Percentiles rank a stretch among this genome's conserved stretches.
These are phyloP conservation scores for Capsicum baccatum DNA, from an alignment of 257 asterid genomes.

Conservation along the genomic window DNA sequence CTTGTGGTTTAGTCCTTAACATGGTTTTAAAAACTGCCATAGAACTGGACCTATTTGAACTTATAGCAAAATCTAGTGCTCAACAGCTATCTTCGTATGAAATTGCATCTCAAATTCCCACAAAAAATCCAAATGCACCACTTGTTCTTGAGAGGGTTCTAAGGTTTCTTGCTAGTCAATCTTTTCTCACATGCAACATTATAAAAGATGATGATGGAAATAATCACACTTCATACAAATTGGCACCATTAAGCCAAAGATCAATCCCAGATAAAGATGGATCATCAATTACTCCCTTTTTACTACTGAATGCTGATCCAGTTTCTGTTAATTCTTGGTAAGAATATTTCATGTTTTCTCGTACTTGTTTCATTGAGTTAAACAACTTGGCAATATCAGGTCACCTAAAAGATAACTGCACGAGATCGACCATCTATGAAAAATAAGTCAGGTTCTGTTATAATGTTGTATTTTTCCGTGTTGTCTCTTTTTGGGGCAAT, in stretches of 20 bases:
- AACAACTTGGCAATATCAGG: fast-evolving
- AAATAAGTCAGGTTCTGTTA: no score
- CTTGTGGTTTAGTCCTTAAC: not conserved
- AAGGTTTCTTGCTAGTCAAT: slow-evolving; percentile 31
- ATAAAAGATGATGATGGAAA: not conserved
- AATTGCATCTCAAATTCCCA: slow-evolving; percentile 22
- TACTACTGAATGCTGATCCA: not conserved
- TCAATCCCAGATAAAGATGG: not conserved
- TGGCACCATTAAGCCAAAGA: not conserved
- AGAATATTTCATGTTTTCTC: not conserved
- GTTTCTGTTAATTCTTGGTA: slow-evolving; percentile 15
- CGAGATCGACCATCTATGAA: not conserved
- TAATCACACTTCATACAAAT: not conserved
- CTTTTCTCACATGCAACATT: slow-evolving; percentile 22
- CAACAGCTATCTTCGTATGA: not conserved
- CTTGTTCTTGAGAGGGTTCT: slow-evolving; percentile 28
- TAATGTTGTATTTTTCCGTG: no score
- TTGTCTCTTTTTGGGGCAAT: no score
- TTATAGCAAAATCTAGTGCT: slow-evolving; percentile 31
- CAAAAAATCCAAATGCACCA: slow-evolving; percentile 26
- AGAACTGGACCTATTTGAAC: slow-evolving; percentile 34
- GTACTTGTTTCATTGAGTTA: not conserved
- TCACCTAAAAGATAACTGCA: not conserved
- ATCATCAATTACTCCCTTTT: not conserved
- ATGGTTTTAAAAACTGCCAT: slow-evolving; percentile 31